These are phyloP conservation scores for Trichoderma citrinoviride DNA, from an alignment of 2,329 filamentous ascomycete species.

Conservation along the genomic window DNA sequence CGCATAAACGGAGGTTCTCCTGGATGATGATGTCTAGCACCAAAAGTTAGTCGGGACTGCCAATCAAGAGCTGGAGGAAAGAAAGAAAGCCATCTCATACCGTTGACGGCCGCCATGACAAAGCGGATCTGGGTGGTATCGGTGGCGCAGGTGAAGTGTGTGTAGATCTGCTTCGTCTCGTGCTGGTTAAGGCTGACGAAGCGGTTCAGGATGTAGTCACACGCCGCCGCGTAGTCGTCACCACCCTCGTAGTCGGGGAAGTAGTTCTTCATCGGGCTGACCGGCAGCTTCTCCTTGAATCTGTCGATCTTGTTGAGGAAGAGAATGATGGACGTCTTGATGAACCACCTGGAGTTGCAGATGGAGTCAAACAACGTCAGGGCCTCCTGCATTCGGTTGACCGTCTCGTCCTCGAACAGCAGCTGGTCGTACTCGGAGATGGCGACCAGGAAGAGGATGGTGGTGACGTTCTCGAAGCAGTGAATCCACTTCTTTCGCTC, in stretches of 20 bases:
- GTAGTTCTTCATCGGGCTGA: conserved; percentile 84
- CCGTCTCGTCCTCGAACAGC: conserved; percentile 92
- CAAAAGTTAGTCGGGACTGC: conserved; percentile 41
- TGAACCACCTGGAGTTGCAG: conserved; percentile 87
- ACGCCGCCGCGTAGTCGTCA: conserved; percentile 91
- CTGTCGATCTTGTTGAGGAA: conserved; percentile 91
- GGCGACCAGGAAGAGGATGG: conserved; percentile 92
- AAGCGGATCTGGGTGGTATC: conserved; percentile 99
- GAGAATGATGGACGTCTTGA: conserved; percentile 83
- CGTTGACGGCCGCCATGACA: conserved; percentile 99
- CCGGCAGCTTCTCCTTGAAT: conserved; percentile 80
- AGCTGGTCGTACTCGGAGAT: conserved; percentile 97
- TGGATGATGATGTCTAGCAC: conserved; percentile 95
- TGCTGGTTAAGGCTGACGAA: conserved; percentile 99
- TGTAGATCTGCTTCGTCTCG: conserved; percentile 99
- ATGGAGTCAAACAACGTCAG: conserved; percentile 84
- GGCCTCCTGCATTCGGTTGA: conserved; percentile 91
- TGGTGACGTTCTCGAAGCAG: conserved; percentile 97
- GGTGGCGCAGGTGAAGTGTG: conserved; percentile 97
- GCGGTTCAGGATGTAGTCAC: conserved; percentile 98
- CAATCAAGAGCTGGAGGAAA: conserved; percentile 14
- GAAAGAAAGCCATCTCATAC: conserved; percentile 50
- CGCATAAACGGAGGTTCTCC: conserved; percentile 95
- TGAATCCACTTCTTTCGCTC: conserved; percentile 99
- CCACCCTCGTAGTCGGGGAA: conserved; percentile 93